Evolutionary conservation across 2,329 filamentous ascomycete species (phyloP).

Genomic region (Botrytis deweyae): DNA sequence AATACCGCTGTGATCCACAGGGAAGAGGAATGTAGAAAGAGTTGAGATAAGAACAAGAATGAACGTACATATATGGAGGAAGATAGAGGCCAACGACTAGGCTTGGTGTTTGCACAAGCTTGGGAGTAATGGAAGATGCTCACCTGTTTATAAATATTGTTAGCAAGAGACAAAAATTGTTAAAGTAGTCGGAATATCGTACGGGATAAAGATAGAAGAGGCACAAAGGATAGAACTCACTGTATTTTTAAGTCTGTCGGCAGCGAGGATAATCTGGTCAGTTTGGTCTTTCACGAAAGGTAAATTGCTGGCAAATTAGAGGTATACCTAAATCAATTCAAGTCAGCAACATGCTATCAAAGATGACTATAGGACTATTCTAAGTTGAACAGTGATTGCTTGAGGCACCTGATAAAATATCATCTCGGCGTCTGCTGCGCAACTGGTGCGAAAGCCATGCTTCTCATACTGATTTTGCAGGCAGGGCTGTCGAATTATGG

Average conservation of each 20-base stretch:
- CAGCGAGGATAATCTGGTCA: neutral
- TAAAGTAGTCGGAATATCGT: neutral
- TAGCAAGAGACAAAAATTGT: neutral
- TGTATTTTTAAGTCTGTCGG: neutral
- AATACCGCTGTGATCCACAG: neutral
- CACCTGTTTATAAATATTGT: neutral
- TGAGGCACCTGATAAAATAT: neutral
- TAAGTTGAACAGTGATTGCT: neutral
- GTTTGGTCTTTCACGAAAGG: neutral
- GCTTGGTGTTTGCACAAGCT: neutral
- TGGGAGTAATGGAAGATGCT: neutral
- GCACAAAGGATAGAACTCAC: neutral
- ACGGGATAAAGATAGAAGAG: neutral
- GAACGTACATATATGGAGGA: neutral
- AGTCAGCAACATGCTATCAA: neutral
- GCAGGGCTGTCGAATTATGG: neutral
- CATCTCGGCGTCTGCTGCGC: neutral
- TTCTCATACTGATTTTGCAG: neutral
- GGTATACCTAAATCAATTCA: neutral
- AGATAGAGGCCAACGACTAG: neutral
- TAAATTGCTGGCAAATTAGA: neutral
- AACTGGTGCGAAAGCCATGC: neutral
- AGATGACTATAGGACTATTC: too few species aligned
- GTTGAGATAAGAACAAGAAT: neutral
- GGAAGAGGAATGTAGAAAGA: too few species aligned